Conservation (phyloP, 163 green algal species). For the Smithsoniella earleae region DNA sequence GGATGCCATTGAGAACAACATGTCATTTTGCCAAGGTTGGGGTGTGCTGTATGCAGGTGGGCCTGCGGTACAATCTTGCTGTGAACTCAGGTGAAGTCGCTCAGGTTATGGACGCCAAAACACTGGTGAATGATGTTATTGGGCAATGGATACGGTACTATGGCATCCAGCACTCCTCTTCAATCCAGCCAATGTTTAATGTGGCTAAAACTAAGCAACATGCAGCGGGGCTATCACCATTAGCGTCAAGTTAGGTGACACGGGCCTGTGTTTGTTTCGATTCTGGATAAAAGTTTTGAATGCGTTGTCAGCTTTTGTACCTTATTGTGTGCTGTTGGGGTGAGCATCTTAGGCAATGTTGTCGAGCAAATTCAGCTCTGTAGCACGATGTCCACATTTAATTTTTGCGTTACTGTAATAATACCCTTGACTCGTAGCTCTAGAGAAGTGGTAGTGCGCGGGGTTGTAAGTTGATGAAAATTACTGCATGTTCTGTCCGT, state of each 20-base stretch:
- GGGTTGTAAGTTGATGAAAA: too few species aligned
- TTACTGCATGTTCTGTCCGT: too few species aligned
- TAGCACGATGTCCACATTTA: too few species aligned
- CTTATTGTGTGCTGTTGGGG: background rate
- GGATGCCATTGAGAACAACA: background rate
- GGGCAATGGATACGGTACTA: conserved; percentile 1
- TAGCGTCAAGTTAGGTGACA: too few species aligned
- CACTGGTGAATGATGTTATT: background rate
- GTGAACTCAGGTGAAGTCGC: background rate
- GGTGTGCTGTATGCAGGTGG: conserved; percentile 1
- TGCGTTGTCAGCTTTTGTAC: too few species aligned
- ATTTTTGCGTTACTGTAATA: too few species aligned
- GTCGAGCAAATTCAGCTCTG: background rate
- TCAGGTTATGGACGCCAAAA: background rate
- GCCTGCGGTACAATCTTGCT: conserved; percentile 13
- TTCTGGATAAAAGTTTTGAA: too few species aligned
- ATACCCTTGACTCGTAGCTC: too few species aligned
- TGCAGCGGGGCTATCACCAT: too few species aligned
- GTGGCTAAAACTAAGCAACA: background rate
- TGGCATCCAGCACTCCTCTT: conserved; percentile 9
- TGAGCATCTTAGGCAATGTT: background rate
- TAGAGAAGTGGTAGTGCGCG: too few species aligned
- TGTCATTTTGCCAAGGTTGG: background rate
- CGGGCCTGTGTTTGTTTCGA: too few species aligned
- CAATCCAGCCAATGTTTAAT: conserved; percentile 15